Base-by-base conservation (phyloP, 2,329 filamentous ascomycete genomes). In the Colletotrichum trifolii region DNA sequence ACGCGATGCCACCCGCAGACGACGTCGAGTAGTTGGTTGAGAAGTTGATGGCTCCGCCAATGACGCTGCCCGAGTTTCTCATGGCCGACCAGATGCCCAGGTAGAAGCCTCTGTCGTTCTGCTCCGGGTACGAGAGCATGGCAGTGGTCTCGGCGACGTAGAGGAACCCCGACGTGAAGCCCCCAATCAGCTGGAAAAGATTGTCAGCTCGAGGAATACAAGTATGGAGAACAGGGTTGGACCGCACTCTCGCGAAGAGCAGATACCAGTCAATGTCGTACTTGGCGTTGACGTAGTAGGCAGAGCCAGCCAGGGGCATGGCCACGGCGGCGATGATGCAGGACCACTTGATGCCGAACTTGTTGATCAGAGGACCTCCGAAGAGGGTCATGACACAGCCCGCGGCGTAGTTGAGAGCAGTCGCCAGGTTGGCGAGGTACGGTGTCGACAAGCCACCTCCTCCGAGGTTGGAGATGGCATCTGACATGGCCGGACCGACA, bases 21-120 rank as follows among this genome's bases (percentile, higher is more conserved):
- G 66, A 67, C 0, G 39, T 67, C 2, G 62, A 67, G 11, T 70
- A 50, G 61, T 85, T 85, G 40, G 84, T 73, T 1, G 73, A 80
- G n/a, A 85, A 74, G 0, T 81, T 78, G 60, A 85, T 82, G 2
- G 79, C 75, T n/a, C 81, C 81, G 10, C 82, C 82, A 1, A 84
- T 60, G 1, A 85, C 69, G 2, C 69, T 67, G 8, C 70, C 70
- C 5, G 69, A 69, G 50, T 71, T 71, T 0, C 70, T 62, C 50
- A 69, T 71, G 5, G 67, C 67, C 5, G 70, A 69, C 69, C 70
- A 71, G 35, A 77, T 70, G 2, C 71, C 62, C 36, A 68, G 4
- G 3, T 69, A 70, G 17, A 68, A 60, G 13, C 68, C 68, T 45
- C 68, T 56, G 25, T 60, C 67, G 13, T 69, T 55, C 2, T 60